Base-by-base conservation (phyloP, 106 monocot species). In the Iris macrosiphon region DNA sequence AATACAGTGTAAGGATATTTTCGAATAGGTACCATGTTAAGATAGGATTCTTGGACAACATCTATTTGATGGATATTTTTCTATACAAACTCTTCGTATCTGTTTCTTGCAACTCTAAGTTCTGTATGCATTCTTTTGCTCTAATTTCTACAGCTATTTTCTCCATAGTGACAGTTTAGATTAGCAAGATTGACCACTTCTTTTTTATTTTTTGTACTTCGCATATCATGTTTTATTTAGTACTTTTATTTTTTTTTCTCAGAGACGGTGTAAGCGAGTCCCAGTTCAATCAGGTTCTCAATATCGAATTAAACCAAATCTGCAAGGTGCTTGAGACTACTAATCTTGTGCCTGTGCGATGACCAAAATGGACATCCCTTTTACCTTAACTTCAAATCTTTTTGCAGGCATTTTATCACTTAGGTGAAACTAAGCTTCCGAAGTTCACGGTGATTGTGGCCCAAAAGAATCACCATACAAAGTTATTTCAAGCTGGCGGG, bases 211-310 rank as follows among this genome's bases (percentile, higher is more conserved):
- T n/a, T n/a, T n/a, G n/a, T n/a, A n/a, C n/a, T n/a, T n/a, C n/a
- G n/a, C n/a, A n/a, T n/a, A n/a, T n/a, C n/a, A n/a, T n/a, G n/a
- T n/a, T n/a, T n/a, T n/a, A n/a, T n/a, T n/a, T n/a, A n/a, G n/a
- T n/a, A n/a, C 19, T 53, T 13, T n/a, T 43, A 54, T 25, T 57
- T 18, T 18, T 25, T 38, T 59, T 4, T 44, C 42, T 0, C 50
- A 84, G 91, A 69, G 85, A 92, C 71, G 85, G 91, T 56, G 85
- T 92, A 16, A 71, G 82, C 19, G 82, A 92, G 50, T 78, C 82
- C 21, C 81, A 92, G 23, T 86, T 92, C 49, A 65, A 54, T 53
- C 79, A 86, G 45, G 85, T 92, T 60, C 31, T 86, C 31, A 86
- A 86, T 38, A 53, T 79, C 31, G 91, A 92, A 55, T 65, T 84